Evolutionary conservation across 2,329 filamentous ascomycete species (phyloP).

Genomic region (Xylariaceae sp.): DNA sequence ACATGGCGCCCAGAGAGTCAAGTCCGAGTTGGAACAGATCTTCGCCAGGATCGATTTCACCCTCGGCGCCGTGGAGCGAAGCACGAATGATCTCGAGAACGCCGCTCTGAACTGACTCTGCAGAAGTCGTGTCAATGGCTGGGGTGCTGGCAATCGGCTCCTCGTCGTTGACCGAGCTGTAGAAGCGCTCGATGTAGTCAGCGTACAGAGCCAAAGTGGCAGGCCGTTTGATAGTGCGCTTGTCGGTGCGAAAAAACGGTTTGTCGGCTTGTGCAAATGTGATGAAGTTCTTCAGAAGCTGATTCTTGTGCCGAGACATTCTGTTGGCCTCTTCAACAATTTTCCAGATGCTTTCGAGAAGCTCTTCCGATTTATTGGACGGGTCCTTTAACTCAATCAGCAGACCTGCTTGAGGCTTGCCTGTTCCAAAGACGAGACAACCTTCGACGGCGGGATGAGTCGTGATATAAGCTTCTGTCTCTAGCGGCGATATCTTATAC

Average conservation of each 20-base stretch:
- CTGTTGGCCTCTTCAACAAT: constrained; percentile 5
- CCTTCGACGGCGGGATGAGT: constrained; percentile 2
- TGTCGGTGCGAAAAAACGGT: constrained; percentile 8
- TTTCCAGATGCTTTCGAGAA: constrained; percentile 7
- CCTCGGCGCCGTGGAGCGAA: neutral
- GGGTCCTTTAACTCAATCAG: constrained; percentile 6
- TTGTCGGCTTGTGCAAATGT: constrained; percentile 4
- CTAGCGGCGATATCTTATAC: constrained; percentile 4
- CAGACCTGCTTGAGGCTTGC: constrained; percentile 3
- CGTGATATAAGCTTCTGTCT: constrained; percentile 4
- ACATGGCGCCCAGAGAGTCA: constrained; percentile 10
- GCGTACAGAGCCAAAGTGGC: constrained; percentile 5
- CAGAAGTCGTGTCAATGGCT: constrained; percentile 1
- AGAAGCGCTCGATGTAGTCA: constrained; percentile 8
- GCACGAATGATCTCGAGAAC: constrained; percentile 1
- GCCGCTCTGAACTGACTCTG: constrained; percentile 1
- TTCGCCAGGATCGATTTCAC: neutral
- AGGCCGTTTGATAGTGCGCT: constrained; percentile 6
- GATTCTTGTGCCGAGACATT: constrained; percentile 5
- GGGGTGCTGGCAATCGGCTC: neutral
- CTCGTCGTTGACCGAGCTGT: neutral
- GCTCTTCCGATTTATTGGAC: constrained; percentile 3
- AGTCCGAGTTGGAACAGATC: constrained; percentile 7
- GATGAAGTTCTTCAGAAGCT: constrained; percentile 3
- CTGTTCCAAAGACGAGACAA: constrained; percentile 2